Conservation (phyloP, 768 basidiomycete genomes). For the Leucosporidium yakuticum region DNA sequence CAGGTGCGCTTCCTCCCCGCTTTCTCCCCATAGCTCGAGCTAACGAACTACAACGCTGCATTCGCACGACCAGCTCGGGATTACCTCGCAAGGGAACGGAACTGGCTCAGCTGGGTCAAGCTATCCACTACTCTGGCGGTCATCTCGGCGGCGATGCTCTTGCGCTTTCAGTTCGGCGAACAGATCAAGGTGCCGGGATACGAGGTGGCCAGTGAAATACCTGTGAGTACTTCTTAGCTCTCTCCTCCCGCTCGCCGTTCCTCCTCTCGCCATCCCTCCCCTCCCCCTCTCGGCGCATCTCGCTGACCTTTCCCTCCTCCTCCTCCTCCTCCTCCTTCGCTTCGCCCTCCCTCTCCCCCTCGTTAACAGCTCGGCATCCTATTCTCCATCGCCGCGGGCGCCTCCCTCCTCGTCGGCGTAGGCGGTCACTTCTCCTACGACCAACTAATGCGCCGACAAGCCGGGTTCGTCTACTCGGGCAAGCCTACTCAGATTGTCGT, state of each 20-base stretch:
- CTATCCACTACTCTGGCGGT: conserved; percentile 12
- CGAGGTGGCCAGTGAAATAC: conserved; percentile 10
- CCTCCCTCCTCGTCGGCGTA: not conserved
- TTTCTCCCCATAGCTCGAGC: not conserved
- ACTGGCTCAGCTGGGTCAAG: conserved; percentile 30
- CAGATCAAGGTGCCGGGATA: not conserved
- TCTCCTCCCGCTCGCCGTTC: not conserved
- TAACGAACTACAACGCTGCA: not conserved
- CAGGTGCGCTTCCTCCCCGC: not conserved
- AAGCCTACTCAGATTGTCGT: not conserved
- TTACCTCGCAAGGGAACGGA: conserved; percentile 26
- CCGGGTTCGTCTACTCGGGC: conserved; percentile 25
- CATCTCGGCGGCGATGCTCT: conserved; percentile 20
- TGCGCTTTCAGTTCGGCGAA: conserved; percentile 30
- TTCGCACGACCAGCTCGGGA: not conserved
- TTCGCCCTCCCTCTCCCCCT: too few relatives aligned
- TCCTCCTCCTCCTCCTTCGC: too few relatives aligned
- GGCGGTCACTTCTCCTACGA: not conserved
- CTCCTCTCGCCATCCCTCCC: too few relatives aligned
- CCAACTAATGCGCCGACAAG: not conserved
- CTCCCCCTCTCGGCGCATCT: too few relatives aligned
- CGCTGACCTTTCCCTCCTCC: too few relatives aligned
- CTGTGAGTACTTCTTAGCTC: not conserved
- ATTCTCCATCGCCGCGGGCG: conserved; percentile 23
- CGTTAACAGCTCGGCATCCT: conserved; percentile 30